Evolutionary conservation across 2,329 filamentous ascomycete genomes (phyloP), one percentile per base, ranked within the genome.

Genomic region (Fusarium sp.): DNA sequence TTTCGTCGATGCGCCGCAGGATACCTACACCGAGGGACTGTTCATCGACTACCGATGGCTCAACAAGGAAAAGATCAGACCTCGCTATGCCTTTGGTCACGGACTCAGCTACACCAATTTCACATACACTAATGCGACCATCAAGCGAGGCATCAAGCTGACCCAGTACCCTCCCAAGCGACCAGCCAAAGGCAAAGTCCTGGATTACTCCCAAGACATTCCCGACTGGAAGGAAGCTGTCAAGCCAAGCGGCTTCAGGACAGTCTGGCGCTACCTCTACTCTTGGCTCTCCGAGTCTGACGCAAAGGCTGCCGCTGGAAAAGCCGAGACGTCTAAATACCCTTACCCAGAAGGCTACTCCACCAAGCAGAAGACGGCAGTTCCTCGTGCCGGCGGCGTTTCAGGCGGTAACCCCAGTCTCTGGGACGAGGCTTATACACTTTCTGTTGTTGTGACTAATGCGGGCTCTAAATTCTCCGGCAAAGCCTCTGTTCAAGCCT

Each of bases 31-130:
- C 2, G 93, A 97, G 75, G 93, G 93, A 0, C 80, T 97, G 0
- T 94, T 94, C 75, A 89, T 96, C 69, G 95, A 97, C 81, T 97
- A 97, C 80, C 90, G 94, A 14, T 87, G 94, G 77, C 94, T 97
- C 71, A 94, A 97, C 81, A 92, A 91, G 75, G 79, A 90, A 54
- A 82, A 84, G 57, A 90, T 96, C 61, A 83, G 83, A 7, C 94
- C 94, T 1, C 90, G 91, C 2, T 97, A 90, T 75, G 91, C 93
- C 45, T 97, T 97, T 72, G 94, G 95, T 0, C 94, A 89, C 62
- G 95, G 94, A 0, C 84, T 97, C 3, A 92, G 90, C 51, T 97
- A 96, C 80, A 94, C 93, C 0, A 85, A 80, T 1, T 96, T 95
- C 76, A 80, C 86, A 14, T 85, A 93, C 57, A 63, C 83, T 2